phyloP scores from a whole-genome alignment of 2,329 filamentous ascomycete species.

The Aspergillus nomiae region DNA sequence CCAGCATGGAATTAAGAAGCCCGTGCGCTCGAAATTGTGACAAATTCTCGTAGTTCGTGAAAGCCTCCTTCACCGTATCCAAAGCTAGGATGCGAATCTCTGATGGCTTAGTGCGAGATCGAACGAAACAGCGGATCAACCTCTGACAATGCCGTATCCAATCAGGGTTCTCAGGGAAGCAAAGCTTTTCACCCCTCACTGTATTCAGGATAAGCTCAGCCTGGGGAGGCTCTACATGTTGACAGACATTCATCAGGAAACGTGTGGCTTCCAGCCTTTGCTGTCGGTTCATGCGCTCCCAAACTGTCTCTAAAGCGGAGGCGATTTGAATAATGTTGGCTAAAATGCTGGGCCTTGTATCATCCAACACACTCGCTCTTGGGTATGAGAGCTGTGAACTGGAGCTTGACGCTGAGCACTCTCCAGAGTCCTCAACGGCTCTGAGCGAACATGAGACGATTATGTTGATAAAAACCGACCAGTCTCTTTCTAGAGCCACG shows the following conservation, averaged over 20 bases:
- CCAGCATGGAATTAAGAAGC: slow-evolving; percentile 35
- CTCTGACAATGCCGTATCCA: slow-evolving; percentile 39
- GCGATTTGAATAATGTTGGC: slow-evolving; percentile 41
- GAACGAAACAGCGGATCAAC: slow-evolving; percentile 41
- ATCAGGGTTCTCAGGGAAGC: slow-evolving; percentile 32
- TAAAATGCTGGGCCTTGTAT: slow-evolving; percentile 40
- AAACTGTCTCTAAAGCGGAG: slow-evolving; percentile 37
- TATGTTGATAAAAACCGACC: slow-evolving; percentile 35
- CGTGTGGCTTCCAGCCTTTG: slow-evolving; percentile 39
- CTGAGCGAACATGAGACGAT: slow-evolving; percentile 39
- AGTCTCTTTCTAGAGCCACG: slow-evolving; percentile 35
- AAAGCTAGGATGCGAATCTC: slow-evolving; percentile 44
- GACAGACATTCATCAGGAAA: slow-evolving; percentile 39
- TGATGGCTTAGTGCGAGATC: slow-evolving; percentile 38
- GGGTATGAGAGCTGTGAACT: slow-evolving; percentile 26
- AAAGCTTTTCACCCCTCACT: slow-evolving; percentile 35
- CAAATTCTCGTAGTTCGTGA: slow-evolving; percentile 33
- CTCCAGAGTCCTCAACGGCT: slow-evolving; percentile 32
- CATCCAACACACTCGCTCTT: slow-evolving; percentile 34
- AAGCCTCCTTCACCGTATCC: slow-evolving; percentile 42
- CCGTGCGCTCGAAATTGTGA: slow-evolving; percentile 35
- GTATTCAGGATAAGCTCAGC: slow-evolving; percentile 41
- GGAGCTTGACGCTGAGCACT: slow-evolving; percentile 21
- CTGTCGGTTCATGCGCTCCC: slow-evolving; percentile 38
- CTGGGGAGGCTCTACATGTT: slow-evolving; percentile 40